Conservation (phyloP, 2,329 filamentous ascomycete genomes). For the Aureobasidium lini region DNA sequence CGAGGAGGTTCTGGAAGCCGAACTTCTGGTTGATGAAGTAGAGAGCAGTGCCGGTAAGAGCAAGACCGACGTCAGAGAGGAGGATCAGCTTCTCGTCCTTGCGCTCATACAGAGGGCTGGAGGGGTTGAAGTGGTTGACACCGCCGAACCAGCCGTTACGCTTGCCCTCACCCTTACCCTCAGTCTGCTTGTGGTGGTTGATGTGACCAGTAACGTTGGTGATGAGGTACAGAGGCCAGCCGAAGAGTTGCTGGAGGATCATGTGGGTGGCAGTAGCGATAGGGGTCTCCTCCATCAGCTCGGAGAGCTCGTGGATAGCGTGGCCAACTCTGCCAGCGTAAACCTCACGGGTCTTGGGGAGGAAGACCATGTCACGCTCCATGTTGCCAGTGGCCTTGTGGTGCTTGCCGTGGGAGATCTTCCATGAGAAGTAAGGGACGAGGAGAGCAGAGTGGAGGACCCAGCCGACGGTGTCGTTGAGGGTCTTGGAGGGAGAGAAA, state of each 20-base stretch:
- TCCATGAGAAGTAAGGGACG: conserved; percentile 98
- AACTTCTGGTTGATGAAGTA: conserved; percentile 66
- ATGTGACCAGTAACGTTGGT: conserved; percentile 95
- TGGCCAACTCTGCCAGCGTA: conserved; percentile 69
- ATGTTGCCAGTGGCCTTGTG: conserved; percentile 98
- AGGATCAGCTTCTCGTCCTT: conserved; percentile 83
- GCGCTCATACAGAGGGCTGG: conserved; percentile 82
- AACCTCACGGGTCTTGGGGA: conserved; percentile 82
- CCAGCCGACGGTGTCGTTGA: conserved; percentile 93
- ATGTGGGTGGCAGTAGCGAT: conserved; percentile 69
- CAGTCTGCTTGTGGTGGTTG: conserved; percentile 80
- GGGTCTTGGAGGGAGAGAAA: conserved; percentile 82
- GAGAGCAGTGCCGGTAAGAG: conserved; percentile 54
- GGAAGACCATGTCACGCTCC: conserved; percentile 97
- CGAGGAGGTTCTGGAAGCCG: conserved; percentile 76
- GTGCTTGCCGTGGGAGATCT: conserved; percentile 98
- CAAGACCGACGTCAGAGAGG: conserved; percentile 72
- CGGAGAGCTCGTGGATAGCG: conserved; percentile 70
- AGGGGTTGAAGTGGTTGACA: conserved; percentile 92
- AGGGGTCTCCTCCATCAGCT: conserved; percentile 92
- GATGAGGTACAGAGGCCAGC: conserved; percentile 88
- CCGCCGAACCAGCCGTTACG: conserved; percentile 68
- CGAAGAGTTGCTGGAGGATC: conserved; percentile 76
- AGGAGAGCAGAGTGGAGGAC: conserved; percentile 79
- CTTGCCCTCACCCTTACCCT: conserved; percentile 92